Conservation (phyloP, 78 protist species). For the slime mould (Dictyostelium discoideum) region DNA sequence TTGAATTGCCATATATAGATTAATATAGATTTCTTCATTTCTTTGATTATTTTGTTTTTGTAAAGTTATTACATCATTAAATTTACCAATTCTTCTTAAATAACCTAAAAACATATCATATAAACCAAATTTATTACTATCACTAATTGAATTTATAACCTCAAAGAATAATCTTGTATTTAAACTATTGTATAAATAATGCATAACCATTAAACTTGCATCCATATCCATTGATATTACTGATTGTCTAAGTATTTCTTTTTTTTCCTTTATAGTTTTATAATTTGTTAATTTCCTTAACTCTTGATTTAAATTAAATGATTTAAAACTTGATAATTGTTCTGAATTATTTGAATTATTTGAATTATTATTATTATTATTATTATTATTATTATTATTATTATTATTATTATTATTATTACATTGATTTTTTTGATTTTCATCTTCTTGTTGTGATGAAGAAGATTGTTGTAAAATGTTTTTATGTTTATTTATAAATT, state of each 20-base stretch:
- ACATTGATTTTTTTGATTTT: background rate
- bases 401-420: background rate
- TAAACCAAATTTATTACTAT: background rate
- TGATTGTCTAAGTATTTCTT: background rate
- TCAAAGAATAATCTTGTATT: background rate
- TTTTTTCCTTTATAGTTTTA: background rate
- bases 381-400: background rate
- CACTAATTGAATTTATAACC: background rate
- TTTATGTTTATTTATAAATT: slow-evolving; percentile 13
- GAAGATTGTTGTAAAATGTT: background rate
- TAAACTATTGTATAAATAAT: background rate
- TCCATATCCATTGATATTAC: slow-evolving; percentile 11
- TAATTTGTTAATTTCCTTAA: background rate
- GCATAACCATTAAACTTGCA: background rate
- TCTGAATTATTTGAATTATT: background rate
- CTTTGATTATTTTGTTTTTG: background rate
- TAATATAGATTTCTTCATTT: slow-evolving; percentile 11
- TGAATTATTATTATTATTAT: too few relatives aligned
- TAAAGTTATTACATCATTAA: background rate
- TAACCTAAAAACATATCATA: slow-evolving; percentile 11
- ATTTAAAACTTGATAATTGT: background rate
- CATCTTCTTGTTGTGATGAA: background rate
- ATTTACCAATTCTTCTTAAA: slow-evolving; percentile 18
- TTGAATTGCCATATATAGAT: slow-evolving; percentile 1
- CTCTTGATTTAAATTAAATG: background rate